A percentile compares a stretch with the other conserved stretches of the same genome.
phyloP scores from a whole-genome alignment of 352 stramenopile species.

The Phytophthora cactorum region DNA sequence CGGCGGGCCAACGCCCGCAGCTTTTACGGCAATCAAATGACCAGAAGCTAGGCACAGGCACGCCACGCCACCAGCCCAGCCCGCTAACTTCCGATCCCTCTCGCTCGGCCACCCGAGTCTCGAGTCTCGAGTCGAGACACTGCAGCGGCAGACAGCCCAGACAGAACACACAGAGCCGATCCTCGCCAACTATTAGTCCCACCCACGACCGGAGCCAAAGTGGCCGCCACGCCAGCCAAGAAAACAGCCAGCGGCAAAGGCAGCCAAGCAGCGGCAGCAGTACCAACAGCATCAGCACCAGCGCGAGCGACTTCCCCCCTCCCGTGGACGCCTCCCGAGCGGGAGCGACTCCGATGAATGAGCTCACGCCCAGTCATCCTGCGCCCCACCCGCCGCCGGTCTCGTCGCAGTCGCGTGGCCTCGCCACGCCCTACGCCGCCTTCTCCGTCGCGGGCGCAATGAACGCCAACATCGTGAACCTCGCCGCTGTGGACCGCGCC shows the following conservation, averaged over 20 bases:
- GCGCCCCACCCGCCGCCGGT: conserved; percentile 18
- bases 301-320: conserved; percentile 10
- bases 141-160: conserved; percentile 37
- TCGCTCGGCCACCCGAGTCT: conserved; percentile 26
- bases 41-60: conserved; percentile 38
- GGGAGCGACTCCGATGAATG: conserved; percentile 44
- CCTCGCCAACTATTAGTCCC: conserved; percentile 50
- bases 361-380: conserved; percentile 42
- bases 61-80: conserved; percentile 30
- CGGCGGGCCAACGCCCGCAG: conserved; percentile 29
- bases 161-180: conserved; percentile 40
- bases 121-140: neutral
- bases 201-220: conserved; percentile 37
- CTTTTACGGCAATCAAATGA: conserved; percentile 49
- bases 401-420: conserved; percentile 28
- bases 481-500: conserved; percentile 29
- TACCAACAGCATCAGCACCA: conserved; percentile 11
- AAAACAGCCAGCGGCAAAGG: conserved; percentile 30
- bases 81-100: conserved; percentile 40
- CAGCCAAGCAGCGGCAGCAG: conserved; percentile 9
- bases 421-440: conserved; percentile 29
- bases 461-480: conserved; percentile 23
- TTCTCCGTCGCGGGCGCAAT: conserved; percentile 19
- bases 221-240: conserved; percentile 37
- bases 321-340: conserved; percentile 21